Conservation (phyloP, 73 alveolate genomes). For the Paramecium primaurelia region DNA sequence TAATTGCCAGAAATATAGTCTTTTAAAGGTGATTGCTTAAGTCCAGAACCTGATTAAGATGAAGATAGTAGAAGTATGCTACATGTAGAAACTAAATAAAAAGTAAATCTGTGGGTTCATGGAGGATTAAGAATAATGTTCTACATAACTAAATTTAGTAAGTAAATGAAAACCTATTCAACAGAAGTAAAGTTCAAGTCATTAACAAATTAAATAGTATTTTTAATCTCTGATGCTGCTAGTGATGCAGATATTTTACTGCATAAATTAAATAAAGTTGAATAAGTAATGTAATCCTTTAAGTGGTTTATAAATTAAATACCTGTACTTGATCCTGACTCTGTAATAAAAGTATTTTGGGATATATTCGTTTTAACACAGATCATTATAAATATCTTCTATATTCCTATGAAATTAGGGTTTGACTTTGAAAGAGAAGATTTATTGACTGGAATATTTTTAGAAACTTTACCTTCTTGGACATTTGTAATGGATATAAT, state of each 20-base stretch:
- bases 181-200: background rate
- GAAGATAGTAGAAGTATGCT: background rate
- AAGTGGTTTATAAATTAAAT: background rate
- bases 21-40: background rate
- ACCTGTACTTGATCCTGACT: constrained; percentile 35
- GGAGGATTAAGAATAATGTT: constrained; percentile 46
- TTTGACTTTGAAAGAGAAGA: constrained; percentile 17
- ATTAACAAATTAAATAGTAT: background rate
- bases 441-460: background rate
- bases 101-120: constrained; percentile 27
- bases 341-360: background rate
- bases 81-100: background rate
- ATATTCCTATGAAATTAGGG: constrained; percentile 35
- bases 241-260: constrained; percentile 29
- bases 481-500: constrained; percentile 41
- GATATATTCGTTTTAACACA: background rate
- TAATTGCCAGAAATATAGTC: background rate
- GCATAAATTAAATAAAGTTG: background rate
- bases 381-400: background rate
- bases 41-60: background rate
- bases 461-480: constrained; percentile 37
- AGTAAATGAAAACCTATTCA: constrained; percentile 9
- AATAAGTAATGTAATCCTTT: background rate
- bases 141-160: constrained; percentile 5
- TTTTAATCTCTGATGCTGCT: background rate